Evolutionary conservation across 2,329 filamentous ascomycete species (phyloP).

Genomic region (Juglanconis oblonga): DNA sequence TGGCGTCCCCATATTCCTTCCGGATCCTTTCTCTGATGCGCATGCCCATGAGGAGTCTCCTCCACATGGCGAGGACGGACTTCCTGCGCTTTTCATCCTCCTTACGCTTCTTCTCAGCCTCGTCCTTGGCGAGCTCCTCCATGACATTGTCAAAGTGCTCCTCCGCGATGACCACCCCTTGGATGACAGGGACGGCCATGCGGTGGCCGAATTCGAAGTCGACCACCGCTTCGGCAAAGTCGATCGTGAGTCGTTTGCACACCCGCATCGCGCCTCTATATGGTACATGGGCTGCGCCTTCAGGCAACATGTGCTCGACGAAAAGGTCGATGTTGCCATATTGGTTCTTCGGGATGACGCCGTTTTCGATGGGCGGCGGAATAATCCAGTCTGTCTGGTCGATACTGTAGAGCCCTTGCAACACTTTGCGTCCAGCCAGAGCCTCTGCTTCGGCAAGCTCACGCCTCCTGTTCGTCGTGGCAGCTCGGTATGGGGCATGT

Average conservation of each 20-base stretch:
- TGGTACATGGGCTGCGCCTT: constrained; percentile 77
- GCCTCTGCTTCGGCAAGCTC: constrained; percentile 86
- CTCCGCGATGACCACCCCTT: constrained; percentile 82
- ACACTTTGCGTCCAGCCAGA: constrained; percentile 74
- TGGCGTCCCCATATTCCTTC: constrained; percentile 68
- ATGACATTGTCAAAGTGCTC: constrained; percentile 74
- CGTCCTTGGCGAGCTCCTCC: constrained; percentile 76
- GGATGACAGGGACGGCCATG: constrained; percentile 88
- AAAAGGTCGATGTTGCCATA: constrained; percentile 98
- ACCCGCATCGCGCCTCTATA: constrained; percentile 73
- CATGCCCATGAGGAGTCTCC: constrained; percentile 81
- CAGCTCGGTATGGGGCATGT: constrained; percentile 82
- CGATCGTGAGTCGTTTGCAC: constrained; percentile 79
- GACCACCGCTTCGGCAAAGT: constrained; percentile 91
- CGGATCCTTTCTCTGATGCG: constrained; percentile 75
- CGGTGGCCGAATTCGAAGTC: constrained; percentile 96
- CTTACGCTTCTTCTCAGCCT: constrained; percentile 70
- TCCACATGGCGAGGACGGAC: constrained; percentile 72
- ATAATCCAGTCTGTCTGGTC: constrained; percentile 96
- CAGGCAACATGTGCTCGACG: constrained; percentile 86
- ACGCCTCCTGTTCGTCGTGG: constrained; percentile 80
- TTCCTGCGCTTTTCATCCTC: constrained; percentile 82
- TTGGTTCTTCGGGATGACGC: constrained; percentile 86
- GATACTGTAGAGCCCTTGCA: constrained; percentile 80
- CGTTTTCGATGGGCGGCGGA: constrained; percentile 78